Percentiles rank a stretch among this genome's conserved stretches.
Conservation (phyloP, 441 rosid genomes). For the Populus hybrid region DNA sequence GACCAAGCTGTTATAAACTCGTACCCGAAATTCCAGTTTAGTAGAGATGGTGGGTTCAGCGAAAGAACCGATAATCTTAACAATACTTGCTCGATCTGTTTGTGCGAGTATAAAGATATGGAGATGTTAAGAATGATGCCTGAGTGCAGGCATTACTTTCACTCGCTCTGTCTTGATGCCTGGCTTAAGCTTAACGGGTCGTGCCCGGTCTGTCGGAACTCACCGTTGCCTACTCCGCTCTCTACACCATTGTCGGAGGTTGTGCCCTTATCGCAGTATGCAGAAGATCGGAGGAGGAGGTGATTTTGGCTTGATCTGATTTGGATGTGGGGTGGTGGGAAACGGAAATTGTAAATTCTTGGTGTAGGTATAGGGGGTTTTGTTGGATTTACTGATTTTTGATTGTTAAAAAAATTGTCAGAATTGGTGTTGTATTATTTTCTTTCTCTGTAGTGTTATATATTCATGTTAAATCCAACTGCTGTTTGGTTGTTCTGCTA, state of each 20-base stretch:
- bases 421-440: not conserved
- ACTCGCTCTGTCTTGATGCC: slow-evolving; percentile 72
- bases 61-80: slow-evolving; percentile 9
- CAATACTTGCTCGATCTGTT: slow-evolving; percentile 75
- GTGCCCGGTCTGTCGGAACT: slow-evolving; percentile 95
- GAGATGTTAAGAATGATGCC: slow-evolving; percentile 99
- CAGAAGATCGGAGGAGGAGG: slow-evolving; percentile 71
- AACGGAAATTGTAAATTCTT: slow-evolving; percentile 18
- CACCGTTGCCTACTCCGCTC: slow-evolving; percentile 87
- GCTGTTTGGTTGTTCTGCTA: not conserved
- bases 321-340: slow-evolving; percentile 7
- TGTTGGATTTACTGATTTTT: slow-evolving; percentile 11
- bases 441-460: not conserved
- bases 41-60: slow-evolving; percentile 26
- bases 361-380: slow-evolving; percentile 1
- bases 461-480: not conserved
- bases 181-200: slow-evolving; percentile 95
- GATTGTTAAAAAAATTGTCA: not conserved
- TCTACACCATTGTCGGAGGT: slow-evolving; percentile 63
- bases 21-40: slow-evolving; percentile 71
- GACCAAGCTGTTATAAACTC: slow-evolving; percentile 77
- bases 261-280: too few relatives aligned
- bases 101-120: slow-evolving; percentile 74
- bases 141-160: slow-evolving; percentile 84
- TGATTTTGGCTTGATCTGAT: slow-evolving; percentile 15